A percentile compares a stretch with the other conserved stretches of the same genome.
phyloP scores from a whole-genome alignment of 371 early-diverging fungal genomes.

The Mortierella sp. region DNA sequence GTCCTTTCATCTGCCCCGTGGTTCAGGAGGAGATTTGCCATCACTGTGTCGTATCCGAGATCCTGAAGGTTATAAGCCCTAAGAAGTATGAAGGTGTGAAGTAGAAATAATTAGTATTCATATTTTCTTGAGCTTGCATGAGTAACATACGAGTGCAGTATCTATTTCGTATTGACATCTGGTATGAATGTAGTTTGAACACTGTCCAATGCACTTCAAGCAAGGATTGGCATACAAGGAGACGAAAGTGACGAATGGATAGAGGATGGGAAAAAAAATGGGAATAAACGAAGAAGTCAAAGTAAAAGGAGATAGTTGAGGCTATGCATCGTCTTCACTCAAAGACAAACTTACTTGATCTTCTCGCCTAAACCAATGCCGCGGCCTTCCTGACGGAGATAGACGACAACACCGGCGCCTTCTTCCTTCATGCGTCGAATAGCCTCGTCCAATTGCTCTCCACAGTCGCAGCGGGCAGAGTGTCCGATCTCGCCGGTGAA shows the following conservation, averaged over 20 bases:
- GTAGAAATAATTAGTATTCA: background rate
- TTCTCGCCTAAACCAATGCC: slow-evolving; percentile 96
- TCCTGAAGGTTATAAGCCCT: slow-evolving; percentile 98
- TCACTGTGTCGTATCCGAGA: slow-evolving; percentile 94
- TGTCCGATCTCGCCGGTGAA: slow-evolving; percentile 97
- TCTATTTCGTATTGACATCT: background rate
- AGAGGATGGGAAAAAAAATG: background rate
- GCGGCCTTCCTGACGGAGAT: slow-evolving; percentile 96
- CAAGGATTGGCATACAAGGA: background rate
- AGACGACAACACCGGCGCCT: slow-evolving; percentile 91
- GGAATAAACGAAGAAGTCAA: background rate
- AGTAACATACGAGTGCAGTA: background rate
- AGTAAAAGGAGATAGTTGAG: background rate
- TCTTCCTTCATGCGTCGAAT: slow-evolving; percentile 89
- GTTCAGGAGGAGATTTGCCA: slow-evolving; percentile 90
- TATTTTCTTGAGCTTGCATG: background rate
- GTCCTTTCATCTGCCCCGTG: slow-evolving; percentile 95
- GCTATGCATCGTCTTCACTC: background rate
- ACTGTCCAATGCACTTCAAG: background rate
- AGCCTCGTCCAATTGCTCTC: slow-evolving; percentile 93
- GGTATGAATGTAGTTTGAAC: background rate
- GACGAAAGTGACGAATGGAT: background rate
- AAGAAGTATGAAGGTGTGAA: background rate
- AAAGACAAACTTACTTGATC: slow-evolving; percentile 72
- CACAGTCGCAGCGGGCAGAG: slow-evolving; percentile 97